Evolutionary conservation across 225 moss, liverwort and hornwort genomes (phyloP).

Genomic region (Lunularia cruciata): DNA sequence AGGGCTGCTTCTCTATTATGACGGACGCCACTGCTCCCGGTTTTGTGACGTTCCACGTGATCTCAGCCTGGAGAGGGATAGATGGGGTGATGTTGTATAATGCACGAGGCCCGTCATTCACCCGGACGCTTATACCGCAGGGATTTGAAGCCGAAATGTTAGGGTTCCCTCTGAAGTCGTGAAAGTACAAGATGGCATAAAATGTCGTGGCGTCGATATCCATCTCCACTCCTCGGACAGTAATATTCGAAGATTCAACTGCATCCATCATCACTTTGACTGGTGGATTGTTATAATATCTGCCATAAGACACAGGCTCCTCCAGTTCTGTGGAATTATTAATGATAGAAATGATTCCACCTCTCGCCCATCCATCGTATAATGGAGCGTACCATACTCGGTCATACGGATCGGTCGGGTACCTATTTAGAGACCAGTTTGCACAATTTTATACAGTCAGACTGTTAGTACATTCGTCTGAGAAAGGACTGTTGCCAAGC

Average conservation of each 20-base stretch:
- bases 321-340: background rate
- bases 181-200: background rate
- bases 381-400: background rate
- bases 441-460: too few relatives aligned
- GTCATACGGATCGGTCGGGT: slow-evolving; percentile 8
- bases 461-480: too few relatives aligned
- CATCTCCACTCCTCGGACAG: too few relatives aligned
- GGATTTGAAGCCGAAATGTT: background rate
- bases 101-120: background rate
- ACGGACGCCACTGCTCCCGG: background rate
- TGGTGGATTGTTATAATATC: background rate
- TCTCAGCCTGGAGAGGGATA: too few relatives aligned
- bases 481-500: too few relatives aligned
- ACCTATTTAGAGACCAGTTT: slow-evolving; percentile 1
- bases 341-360: background rate
- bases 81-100: background rate
- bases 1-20: background rate
- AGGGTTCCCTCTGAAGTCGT: background rate
- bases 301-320: too few relatives aligned
- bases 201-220: background rate
- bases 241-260: too few relatives aligned
- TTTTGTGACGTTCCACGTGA: background rate
- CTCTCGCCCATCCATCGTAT: background rate
- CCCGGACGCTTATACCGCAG: background rate
- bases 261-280: slow-evolving; percentile 13